phyloP scores from a whole-genome alignment of 2,329 filamentous ascomycete species.

The Aspergillus ustus region DNA sequence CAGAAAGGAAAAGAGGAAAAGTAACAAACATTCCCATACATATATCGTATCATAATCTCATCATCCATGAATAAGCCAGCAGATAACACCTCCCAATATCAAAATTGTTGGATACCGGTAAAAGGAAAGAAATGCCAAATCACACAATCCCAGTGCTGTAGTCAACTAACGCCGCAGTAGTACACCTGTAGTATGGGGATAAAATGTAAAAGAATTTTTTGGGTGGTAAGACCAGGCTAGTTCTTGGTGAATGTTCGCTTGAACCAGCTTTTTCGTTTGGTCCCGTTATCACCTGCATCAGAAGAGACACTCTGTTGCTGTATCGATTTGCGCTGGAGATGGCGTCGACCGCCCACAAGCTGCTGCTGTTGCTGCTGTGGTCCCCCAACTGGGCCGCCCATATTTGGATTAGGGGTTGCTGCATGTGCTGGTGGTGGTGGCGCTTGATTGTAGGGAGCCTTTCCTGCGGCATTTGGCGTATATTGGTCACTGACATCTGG shows the following conservation, averaged over 20 bases:
- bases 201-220: not conserved
- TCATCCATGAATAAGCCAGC: conserved; percentile 12
- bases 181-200: conserved; percentile 6
- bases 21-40: conserved; percentile 10
- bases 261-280: conserved; percentile 89
- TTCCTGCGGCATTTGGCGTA: conserved; percentile 22
- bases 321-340: conserved; percentile 29
- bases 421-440: conserved; percentile 17
- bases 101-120: not conserved
- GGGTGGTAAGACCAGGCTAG: conserved; percentile 15
- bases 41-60: conserved; percentile 15
- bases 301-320: conserved; percentile 22
- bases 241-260: conserved; percentile 74
- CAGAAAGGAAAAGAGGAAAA: not conserved
- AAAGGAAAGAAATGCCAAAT: not conserved
- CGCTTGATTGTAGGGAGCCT: conserved; percentile 19
- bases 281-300: conserved; percentile 47
- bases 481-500: conserved; percentile 43
- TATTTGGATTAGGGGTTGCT: conserved; percentile 28
- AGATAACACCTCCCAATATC: conserved; percentile 2
- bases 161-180: conserved; percentile 16
- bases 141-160: not conserved
- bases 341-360: conserved; percentile 21
- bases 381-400: conserved; percentile 34
- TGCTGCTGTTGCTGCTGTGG: conserved; percentile 15